Conservation (phyloP, 2,329 filamentous ascomycete genomes). For the Ceratocystis harringtonii region DNA sequence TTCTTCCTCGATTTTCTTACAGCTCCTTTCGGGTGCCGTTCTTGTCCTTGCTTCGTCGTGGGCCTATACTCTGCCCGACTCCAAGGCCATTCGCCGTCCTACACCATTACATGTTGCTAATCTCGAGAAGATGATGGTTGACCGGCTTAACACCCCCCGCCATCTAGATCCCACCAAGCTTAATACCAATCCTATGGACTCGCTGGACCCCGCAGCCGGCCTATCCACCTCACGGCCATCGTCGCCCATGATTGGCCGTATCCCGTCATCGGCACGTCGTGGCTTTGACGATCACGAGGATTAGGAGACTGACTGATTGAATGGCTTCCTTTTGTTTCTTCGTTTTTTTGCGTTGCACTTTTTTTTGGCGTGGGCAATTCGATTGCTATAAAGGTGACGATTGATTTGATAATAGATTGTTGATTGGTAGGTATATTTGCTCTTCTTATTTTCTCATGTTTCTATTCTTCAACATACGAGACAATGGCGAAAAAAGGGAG, state of each 20-base stretch:
- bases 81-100: constrained; percentile 38
- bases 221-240: constrained; percentile 15
- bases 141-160: constrained; percentile 30
- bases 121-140: constrained; percentile 61
- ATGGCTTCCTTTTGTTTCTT: background rate
- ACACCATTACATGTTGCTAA: constrained; percentile 53
- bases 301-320: background rate
- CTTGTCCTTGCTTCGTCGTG: constrained; percentile 73
- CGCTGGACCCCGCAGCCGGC: constrained; percentile 4
- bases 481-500: background rate
- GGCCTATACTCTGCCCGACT: constrained; percentile 58
- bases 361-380: background rate
- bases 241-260: constrained; percentile 16
- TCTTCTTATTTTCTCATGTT: background rate
- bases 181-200: constrained; percentile 16
- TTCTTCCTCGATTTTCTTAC: constrained; percentile 1
- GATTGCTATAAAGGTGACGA: background rate
- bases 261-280: constrained; percentile 12
- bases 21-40: constrained; percentile 72
- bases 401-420: background rate
- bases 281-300: constrained; percentile 14
- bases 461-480: background rate
- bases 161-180: constrained; percentile 11
- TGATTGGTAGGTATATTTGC: constrained; percentile 1
- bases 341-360: background rate